Conservation (phyloP, 768 basidiomycete species). For the Lactifluus pinguis region DNA sequence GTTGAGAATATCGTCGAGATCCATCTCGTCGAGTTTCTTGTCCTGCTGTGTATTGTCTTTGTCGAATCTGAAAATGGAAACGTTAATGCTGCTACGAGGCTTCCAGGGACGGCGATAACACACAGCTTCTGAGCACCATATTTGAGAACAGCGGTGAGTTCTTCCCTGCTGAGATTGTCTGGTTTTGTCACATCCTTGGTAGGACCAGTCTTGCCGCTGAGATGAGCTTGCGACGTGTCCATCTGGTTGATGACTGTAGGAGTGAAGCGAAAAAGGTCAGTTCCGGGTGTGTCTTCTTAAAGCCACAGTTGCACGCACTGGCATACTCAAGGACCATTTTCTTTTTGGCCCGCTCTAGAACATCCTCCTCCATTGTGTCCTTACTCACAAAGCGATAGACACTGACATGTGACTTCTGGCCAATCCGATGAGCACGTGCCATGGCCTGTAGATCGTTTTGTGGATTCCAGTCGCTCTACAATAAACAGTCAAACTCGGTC, state of each 20-base stretch:
- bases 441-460: conserved; percentile 98
- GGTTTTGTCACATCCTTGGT: conserved; percentile 64
- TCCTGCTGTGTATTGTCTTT: conserved; percentile 90
- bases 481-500: conserved; percentile 22
- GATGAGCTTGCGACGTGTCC: conserved; percentile 96
- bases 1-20: conserved; percentile 95
- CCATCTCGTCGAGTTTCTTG: conserved; percentile 97
- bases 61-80: conserved; percentile 63
- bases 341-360: conserved; percentile 94
- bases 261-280: background rate
- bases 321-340: conserved; percentile 99
- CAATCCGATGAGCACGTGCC: conserved; percentile 98
- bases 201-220: conserved; percentile 62
- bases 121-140: conserved; percentile 98
- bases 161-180: conserved; percentile 88
- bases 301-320: conserved; percentile 50
- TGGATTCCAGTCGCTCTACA: conserved; percentile 94
- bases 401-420: conserved; percentile 96
- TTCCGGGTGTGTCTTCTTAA: background rate
- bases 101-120: conserved; percentile 24
- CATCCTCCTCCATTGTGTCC: conserved; percentile 99
- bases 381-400: conserved; percentile 98
- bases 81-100: conserved; percentile 16
- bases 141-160: conserved; percentile 93
- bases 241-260: conserved; percentile 94